phyloP scores from a whole-genome alignment of 2,329 filamentous ascomycete genomes.

The Ophiostoma sp. region DNA sequence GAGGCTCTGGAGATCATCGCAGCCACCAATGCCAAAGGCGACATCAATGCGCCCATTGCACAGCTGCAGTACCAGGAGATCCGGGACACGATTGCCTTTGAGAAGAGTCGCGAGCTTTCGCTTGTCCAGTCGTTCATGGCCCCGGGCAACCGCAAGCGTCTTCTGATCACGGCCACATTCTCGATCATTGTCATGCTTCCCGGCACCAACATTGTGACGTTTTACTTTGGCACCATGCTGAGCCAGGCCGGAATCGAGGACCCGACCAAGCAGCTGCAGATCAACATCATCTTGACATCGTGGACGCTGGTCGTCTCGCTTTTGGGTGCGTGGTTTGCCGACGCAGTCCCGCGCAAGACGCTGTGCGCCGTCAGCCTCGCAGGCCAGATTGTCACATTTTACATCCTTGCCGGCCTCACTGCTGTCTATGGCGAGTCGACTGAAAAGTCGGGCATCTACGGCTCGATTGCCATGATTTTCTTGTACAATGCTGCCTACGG shows the following conservation, averaged over 20 bases:
- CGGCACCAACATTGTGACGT: slow-evolving; percentile 31
- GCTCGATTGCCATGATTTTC: slow-evolving; percentile 20
- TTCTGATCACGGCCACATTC: slow-evolving; percentile 22
- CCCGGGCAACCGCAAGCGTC: slow-evolving; percentile 26
- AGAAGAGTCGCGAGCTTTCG: slow-evolving; percentile 13
- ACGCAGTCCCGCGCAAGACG: slow-evolving; percentile 11
- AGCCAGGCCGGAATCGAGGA: slow-evolving; percentile 18
- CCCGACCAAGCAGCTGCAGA: slow-evolving; percentile 21
- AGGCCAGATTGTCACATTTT: slow-evolving; percentile 18
- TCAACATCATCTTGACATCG: slow-evolving; percentile 21
- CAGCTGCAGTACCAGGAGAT: slow-evolving; percentile 5
- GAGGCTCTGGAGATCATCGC: slow-evolving; percentile 37
- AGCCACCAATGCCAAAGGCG: slow-evolving; percentile 24
- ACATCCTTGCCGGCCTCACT: slow-evolving; percentile 17
- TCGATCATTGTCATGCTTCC: slow-evolving; percentile 25
- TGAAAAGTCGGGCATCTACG: slow-evolving; percentile 11
- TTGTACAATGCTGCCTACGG: slow-evolving; percentile 34
- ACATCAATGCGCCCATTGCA: neutral
- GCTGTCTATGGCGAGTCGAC: slow-evolving; percentile 13
- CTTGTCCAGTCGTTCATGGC: neutral
- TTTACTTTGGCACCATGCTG: slow-evolving; percentile 31
- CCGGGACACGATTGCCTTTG: neutral
- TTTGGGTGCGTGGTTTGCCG: slow-evolving; percentile 13
- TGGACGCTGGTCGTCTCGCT: slow-evolving; percentile 17
- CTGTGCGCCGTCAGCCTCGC: slow-evolving; percentile 21